Evolutionary conservation across 2,329 filamentous ascomycete genomes (phyloP), one percentile per base, ranked within the genome.

Genomic region (Ophiocordyceps camponoti-rufipedis): DNA sequence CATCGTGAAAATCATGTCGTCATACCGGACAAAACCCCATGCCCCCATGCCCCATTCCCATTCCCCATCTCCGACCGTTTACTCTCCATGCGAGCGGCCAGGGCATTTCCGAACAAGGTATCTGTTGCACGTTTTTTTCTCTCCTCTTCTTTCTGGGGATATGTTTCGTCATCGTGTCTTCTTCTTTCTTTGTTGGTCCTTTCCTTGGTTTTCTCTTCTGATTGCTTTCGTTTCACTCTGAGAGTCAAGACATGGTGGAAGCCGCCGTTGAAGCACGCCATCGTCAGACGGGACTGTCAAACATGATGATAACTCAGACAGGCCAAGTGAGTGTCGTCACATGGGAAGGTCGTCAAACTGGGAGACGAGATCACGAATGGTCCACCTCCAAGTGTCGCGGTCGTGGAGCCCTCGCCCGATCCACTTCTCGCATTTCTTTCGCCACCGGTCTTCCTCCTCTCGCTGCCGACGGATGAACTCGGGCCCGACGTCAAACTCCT

Each of bases 401-500:
- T 76, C 69, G 47, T 71, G 65, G 31, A 67, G 62, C 44, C 73
- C 70, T 51, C 71, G 65, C 44, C 73, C 73, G 51, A 89, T 75
- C 91, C 91, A 98, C 55, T 76, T 80, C 58, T 84, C 81, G 53
- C 89, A 89, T 64, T 88, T 89, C 60, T 80, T 80, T 53, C 82
- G 74, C 91, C 91, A 98, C 49, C 85, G 74, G 43, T 85, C 81
- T 64, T 98, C 91, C 63, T 98, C 91, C 56, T 89, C 86, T 48
- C 84, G 75, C 58, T 96, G 89, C 50, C 88, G 73, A 54, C 81
- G 74, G 50, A 96, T 80, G 58, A 96, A 98, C 60, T 93, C 86
- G 3, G 89, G 91, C 0, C 91, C 91, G 46, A 98, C 86, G 58
- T 98, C 91, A n/a, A n/a, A n/a, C n/a, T n/a, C n/a, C n/a, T n/a